Evolutionary conservation across 345 rosid species (phyloP).

Genomic region (Brassica juncea): DNA sequence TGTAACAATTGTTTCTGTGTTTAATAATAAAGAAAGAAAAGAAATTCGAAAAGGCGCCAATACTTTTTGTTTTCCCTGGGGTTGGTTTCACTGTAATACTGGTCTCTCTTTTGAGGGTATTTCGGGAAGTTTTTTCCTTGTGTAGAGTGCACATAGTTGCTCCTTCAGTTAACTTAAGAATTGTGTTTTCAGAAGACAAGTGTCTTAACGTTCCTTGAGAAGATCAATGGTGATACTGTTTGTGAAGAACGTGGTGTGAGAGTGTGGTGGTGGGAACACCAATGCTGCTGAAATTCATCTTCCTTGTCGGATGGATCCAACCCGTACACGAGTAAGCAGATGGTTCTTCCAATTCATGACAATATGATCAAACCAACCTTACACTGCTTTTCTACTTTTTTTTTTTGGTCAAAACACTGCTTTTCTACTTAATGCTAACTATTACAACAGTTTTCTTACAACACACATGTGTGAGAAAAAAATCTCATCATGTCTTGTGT

Average conservation of each 20-base stretch:
- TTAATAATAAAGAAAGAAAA: not conserved
- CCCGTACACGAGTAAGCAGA: not conserved
- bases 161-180: not conserved
- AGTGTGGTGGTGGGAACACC: not conserved
- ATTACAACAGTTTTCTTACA: too few relatives aligned
- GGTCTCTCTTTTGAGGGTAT: not conserved
- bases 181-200: not conserved
- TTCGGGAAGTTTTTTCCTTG: not conserved
- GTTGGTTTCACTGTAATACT: not conserved
- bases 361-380: too few relatives aligned
- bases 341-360: not conserved
- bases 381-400: too few relatives aligned
- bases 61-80: not conserved
- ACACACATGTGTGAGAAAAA: too few relatives aligned
- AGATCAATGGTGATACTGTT: not conserved
- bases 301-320: not conserved
- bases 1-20: not conserved
- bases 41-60: slow-evolving; percentile 41
- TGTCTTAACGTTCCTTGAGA: not conserved
- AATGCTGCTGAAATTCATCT: not conserved
- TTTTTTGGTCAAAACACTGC: too few relatives aligned
- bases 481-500: too few relatives aligned
- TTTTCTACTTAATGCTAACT: too few relatives aligned
- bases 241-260: not conserved
- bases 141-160: not conserved